These are phyloP conservation scores for Cinnamomum micranthum DNA, from an alignment of 164 flowering plant genomes.

Conservation along the genomic window DNA sequence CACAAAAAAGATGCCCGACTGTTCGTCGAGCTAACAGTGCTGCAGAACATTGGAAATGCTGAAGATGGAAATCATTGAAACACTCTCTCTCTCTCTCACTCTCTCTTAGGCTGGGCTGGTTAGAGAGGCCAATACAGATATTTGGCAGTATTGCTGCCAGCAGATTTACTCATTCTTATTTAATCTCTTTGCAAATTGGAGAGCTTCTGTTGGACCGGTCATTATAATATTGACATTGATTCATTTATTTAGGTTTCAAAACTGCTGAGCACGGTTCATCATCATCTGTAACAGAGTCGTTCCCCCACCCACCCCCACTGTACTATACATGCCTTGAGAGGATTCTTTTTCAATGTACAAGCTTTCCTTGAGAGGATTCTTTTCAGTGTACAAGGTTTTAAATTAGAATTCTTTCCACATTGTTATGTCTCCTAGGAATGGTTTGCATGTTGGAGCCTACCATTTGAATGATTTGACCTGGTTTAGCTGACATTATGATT, in stretches of 20 bases:
- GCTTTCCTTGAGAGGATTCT: not conserved
- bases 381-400: not conserved
- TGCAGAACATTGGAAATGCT: not conserved
- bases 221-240: not conserved
- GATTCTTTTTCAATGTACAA: not conserved
- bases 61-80: not conserved
- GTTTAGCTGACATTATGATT: no score
- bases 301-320: not conserved
- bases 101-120: conserved; percentile 2
- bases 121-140: not conserved
- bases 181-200: not conserved
- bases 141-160: not conserved
- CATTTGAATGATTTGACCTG: not conserved
- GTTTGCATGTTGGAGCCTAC: not conserved
- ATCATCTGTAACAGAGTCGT: not conserved
- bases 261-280: not conserved
- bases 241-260: not conserved
- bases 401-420: no score
- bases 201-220: not conserved
- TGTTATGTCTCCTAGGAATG: not conserved
- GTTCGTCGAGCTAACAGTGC: not conserved
- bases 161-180: not conserved
- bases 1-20: not conserved
- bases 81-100: not conserved
- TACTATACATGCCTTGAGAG: not conserved